Evolutionary conservation across 31 red algal genomes (phyloP).

Genomic region (Odonthalia washingtoniensis): DNA sequence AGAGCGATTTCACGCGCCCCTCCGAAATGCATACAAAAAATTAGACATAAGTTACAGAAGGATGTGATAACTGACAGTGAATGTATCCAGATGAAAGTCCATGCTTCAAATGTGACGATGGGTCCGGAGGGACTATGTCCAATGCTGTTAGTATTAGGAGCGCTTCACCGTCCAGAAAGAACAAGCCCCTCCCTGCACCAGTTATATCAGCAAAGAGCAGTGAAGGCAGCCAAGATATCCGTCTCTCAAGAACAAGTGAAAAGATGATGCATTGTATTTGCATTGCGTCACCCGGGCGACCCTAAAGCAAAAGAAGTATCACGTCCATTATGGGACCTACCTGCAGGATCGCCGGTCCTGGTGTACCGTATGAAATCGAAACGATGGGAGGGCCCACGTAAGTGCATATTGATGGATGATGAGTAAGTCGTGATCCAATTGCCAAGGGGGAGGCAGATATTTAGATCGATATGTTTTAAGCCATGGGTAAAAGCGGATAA

Average conservation of each 20-base stretch:
- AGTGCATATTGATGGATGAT: background rate
- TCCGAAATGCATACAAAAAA: too few species aligned
- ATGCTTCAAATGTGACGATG: constrained; percentile 23
- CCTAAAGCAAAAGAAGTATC: too few species aligned
- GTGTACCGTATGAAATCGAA: background rate
- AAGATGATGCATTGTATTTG: background rate
- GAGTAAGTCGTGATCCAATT: background rate
- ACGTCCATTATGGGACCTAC: too few species aligned
- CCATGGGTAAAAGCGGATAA: too few species aligned
- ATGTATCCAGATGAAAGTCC: constrained; percentile 35
- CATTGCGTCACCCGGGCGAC: too few species aligned
- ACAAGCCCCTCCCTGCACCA: background rate
- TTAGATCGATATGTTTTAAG: too few species aligned
- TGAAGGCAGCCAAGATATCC: too few species aligned
- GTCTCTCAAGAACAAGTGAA: background rate
- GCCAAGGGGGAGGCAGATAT: too few species aligned
- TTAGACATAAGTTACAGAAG: too few species aligned
- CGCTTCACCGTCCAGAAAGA: constrained; percentile 3
- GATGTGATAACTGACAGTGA: too few species aligned
- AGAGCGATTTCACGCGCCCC: too few species aligned
- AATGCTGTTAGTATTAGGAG: constrained; percentile 32
- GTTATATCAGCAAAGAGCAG: background rate
- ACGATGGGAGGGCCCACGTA: background rate
- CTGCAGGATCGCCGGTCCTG: background rate
- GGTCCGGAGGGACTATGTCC: constrained; percentile 27